These are phyloP conservation scores for Lanmaoa pseudosensibilis DNA, from an alignment of 768 basidiomycete species.

Conservation along the genomic window DNA sequence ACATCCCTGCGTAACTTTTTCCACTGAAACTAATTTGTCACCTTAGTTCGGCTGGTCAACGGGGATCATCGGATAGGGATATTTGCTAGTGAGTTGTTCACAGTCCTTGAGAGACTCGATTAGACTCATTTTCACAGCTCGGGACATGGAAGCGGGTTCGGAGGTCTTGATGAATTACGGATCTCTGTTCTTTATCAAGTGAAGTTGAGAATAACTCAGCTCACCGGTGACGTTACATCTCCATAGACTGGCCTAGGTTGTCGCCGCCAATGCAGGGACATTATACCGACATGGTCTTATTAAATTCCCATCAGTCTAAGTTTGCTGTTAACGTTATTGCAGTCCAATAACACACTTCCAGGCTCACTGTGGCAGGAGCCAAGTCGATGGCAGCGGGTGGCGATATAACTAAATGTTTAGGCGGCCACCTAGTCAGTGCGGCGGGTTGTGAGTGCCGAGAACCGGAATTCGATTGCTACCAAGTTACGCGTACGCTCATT, in stretches of 20 bases:
- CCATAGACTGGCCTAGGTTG: background rate
- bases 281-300: background rate
- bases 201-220: background rate
- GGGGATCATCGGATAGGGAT: slow-evolving; percentile 70
- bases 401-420: background rate
- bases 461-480: background rate
- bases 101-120: no score
- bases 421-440: no score
- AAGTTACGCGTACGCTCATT: background rate
- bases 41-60: slow-evolving; percentile 55
- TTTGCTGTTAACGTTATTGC: background rate
- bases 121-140: slow-evolving; percentile 30
- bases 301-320: background rate
- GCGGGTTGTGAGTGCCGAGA: background rate
- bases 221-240: background rate
- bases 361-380: background rate
- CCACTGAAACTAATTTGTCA: slow-evolving; percentile 1
- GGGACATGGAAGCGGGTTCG: slow-evolving; percentile 40
- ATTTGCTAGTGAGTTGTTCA: slow-evolving; percentile 26
- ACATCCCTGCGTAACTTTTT: slow-evolving; percentile 9
- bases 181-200: slow-evolving; percentile 41
- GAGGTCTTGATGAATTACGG: slow-evolving; percentile 66
- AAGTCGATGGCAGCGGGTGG: background rate
- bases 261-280: background rate
- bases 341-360: background rate